Conservation (phyloP, 306 rosid genomes). For the Leucaena leucocephala region DNA sequence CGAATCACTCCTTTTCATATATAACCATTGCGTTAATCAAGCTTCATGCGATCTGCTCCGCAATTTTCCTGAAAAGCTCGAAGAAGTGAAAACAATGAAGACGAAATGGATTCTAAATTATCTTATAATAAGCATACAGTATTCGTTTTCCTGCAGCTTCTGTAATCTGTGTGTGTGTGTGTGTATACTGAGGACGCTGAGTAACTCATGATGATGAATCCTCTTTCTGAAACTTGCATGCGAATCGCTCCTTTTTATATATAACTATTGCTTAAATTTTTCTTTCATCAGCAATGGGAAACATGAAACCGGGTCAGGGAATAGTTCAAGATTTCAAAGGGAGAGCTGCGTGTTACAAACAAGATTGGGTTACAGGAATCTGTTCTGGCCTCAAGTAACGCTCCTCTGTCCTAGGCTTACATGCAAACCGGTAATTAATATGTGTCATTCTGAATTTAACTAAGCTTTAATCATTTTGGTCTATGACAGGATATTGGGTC, state of each 20-base stretch:
- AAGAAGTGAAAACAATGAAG: not conserved
- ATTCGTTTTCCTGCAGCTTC: not conserved
- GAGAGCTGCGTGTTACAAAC: constrained; percentile 1
- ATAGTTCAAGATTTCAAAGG: constrained; percentile 10
- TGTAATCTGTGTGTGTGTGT: not conserved
- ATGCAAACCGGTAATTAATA: not conserved
- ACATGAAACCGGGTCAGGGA: constrained; percentile 15
- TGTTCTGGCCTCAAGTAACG: constrained; percentile 18
- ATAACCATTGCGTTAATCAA: no score
- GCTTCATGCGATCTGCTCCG: not conserved
- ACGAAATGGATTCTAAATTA: not conserved
- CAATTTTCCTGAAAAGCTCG: not conserved
- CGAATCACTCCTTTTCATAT: not conserved
- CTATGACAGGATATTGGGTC: constrained; percentile 16
- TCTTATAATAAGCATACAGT: not conserved
- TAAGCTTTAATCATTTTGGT: not conserved
- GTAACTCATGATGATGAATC: not conserved
- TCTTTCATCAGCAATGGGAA: not conserved
- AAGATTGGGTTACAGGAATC: constrained; percentile 2
- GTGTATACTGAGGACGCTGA: not conserved
- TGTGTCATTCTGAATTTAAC: not conserved
- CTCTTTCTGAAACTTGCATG: constrained; percentile 10
- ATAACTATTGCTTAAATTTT: not conserved
- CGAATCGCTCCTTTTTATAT: not conserved
- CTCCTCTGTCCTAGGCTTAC: not conserved